Evolutionary conservation across 805 yeast genomes (phyloP).

Genomic region (Zygosaccharomyces bisporus): DNA sequence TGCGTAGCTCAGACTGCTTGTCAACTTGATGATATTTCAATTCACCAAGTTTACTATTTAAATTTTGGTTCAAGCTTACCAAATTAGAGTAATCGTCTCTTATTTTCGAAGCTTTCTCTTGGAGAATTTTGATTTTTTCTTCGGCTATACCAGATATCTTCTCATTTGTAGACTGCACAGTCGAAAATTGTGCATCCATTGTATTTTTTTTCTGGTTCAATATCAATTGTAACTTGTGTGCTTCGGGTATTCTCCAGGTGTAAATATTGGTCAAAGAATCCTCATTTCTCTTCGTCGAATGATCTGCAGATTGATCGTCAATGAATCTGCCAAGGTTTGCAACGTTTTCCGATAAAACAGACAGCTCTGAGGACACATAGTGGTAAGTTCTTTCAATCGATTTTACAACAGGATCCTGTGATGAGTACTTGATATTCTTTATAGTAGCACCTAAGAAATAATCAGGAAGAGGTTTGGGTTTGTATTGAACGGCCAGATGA

Average conservation of each 20-base stretch:
- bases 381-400: slow-evolving; percentile 30
- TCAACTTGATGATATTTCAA: slow-evolving; percentile 25
- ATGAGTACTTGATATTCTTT: slow-evolving; percentile 10
- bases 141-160: slow-evolving; percentile 5
- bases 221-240: slow-evolving; percentile 15
- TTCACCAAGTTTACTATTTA: slow-evolving; percentile 12
- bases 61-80: slow-evolving; percentile 9
- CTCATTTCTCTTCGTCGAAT: slow-evolving; percentile 28
- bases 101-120: slow-evolving; percentile 2
- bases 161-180: slow-evolving; percentile 6
- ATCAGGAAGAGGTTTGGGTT: slow-evolving; percentile 20
- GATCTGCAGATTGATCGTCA: slow-evolving; percentile 33
- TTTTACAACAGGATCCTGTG: slow-evolving; percentile 18
- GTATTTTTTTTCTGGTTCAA: slow-evolving; percentile 1
- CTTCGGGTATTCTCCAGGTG: slow-evolving; percentile 41
- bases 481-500: slow-evolving; percentile 27
- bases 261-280: slow-evolving; percentile 29
- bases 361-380: slow-evolving; percentile 34
- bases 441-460: slow-evolving; percentile 26
- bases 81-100: slow-evolving; percentile 13
- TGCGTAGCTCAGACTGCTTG: slow-evolving; percentile 23
- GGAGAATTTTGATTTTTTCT: neutral
- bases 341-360: slow-evolving; percentile 34
- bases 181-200: neutral
- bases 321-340: slow-evolving; percentile 29